phyloP scores from a whole-genome alignment of 495 filamentous ascomycete genomes.

The Acidomyces sp. region DNA sequence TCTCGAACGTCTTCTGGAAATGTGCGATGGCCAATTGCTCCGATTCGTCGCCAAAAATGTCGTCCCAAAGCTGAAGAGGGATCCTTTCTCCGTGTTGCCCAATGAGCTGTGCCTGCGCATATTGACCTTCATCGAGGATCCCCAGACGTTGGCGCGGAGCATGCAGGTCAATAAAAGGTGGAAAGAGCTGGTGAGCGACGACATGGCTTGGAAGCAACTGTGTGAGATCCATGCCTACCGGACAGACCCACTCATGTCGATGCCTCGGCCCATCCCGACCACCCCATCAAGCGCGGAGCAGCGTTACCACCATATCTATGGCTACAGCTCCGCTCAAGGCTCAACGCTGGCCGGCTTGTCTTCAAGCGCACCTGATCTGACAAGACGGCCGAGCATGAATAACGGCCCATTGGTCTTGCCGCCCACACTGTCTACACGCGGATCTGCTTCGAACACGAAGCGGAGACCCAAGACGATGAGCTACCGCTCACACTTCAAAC shows the following conservation, averaged over 20 bases:
- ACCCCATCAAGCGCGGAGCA: not conserved
- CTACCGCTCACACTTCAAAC: slow-evolving; percentile 94
- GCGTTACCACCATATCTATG: slow-evolving; percentile 9
- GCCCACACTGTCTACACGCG: slow-evolving; percentile 10
- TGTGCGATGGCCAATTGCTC: slow-evolving; percentile 86
- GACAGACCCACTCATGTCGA: slow-evolving; percentile 28
- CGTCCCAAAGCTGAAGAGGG: slow-evolving; percentile 82
- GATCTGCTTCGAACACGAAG: slow-evolving; percentile 1
- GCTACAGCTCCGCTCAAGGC: slow-evolving; percentile 11
- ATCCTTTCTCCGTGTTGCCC: slow-evolving; percentile 79
- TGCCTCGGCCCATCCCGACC: slow-evolving; percentile 1
- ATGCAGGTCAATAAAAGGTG: slow-evolving; percentile 87
- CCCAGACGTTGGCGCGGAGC: slow-evolving; percentile 77
- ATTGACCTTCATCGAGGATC: slow-evolving; percentile 87
- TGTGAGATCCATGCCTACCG: slow-evolving; percentile 88
- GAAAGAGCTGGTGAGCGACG: slow-evolving; percentile 85
- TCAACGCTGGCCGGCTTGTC: slow-evolving; percentile 17
- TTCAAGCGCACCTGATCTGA: slow-evolving; percentile 22
- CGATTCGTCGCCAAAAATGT: slow-evolving; percentile 93
- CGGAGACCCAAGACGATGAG: slow-evolving; percentile 41
- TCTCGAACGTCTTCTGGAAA: slow-evolving; percentile 70
- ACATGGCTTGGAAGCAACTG: slow-evolving; percentile 94
- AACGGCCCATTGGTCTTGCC: not conserved
- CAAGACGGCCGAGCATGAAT: slow-evolving; percentile 16
- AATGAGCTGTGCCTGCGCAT: slow-evolving; percentile 88